Evolutionary conservation across 768 basidiomycete species (phyloP), one percentile per base, ranked within the genome.

Genomic region (Mycena epipterygia): DNA sequence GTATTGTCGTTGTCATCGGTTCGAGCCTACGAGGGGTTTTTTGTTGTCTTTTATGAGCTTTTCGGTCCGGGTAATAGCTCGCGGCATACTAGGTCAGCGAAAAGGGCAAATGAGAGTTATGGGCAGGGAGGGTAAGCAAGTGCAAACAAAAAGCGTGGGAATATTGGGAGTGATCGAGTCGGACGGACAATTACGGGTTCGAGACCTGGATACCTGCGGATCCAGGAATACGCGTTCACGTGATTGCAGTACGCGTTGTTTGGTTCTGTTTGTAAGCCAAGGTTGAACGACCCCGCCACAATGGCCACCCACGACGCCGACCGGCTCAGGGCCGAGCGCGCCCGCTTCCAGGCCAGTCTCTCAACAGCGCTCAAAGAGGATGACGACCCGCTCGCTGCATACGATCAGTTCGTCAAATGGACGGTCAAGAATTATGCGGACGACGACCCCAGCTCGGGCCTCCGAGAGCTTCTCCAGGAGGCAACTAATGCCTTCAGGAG

Each of bases 321-420:
- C 41, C 61, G 58, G 53, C 73, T 73, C 64, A 57, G 61, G 7
- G 61, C 58, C 25, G 73, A 77, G 60, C 72, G 70, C 14, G 73
- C 70, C 23, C 64, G 46, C 21, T 84, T 83, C 66, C 79, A 76
- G 62, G 78, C 81, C 11, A 78, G 81, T 51, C 78, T 95, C 35
- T 83, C 80, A 9, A 85, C 84, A 39, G 90, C 90, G 0, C 83
- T 90, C 19, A 84, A 84, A 16, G 93, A 93, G 70, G 94, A 95
- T 66, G 93, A 93, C 71, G 98, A 98, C 77, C 93, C 96, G 5
- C 87, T 99, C 29, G 92, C 93, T 2, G 87, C 91, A 1, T 97
- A 96, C 73, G 88, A 94, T 79, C 86, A 91, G 77, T 98, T 96
- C 81, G 90, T 98, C 59, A 89, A 94, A 70, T 99, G 96, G 94